Percentiles rank a stretch among this genome's conserved stretches.
Conservation (phyloP, 1,139 yeast species). For the Blastobotrys elegans region DNA sequence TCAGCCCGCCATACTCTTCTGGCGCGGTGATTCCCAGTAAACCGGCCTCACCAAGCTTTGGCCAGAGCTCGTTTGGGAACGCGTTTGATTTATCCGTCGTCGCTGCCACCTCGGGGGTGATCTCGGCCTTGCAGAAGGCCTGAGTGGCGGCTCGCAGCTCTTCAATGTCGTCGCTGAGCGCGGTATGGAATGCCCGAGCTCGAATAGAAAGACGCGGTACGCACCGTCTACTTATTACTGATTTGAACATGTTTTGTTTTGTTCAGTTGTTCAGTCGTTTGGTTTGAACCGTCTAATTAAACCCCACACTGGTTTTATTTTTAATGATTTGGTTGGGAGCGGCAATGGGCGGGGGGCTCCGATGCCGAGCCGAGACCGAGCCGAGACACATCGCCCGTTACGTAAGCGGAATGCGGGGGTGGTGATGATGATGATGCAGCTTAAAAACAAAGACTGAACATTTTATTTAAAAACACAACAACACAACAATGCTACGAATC, state of each 20-base stretch:
- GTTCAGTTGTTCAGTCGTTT: no score
- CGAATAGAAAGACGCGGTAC: no score
- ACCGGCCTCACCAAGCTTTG: constrained; percentile 34
- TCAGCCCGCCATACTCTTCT: constrained; percentile 33
- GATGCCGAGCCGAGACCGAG: no score
- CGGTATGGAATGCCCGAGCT: constrained; percentile 8
- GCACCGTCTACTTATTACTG: background rate
- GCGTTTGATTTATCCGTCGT: constrained; percentile 29
- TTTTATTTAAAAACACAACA: background rate
- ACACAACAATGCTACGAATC: background rate
- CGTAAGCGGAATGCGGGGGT: no score
- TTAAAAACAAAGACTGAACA: no score
- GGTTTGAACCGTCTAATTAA: no score
- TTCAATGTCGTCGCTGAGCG: constrained; percentile 23
- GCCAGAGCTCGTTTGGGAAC: constrained; percentile 35
- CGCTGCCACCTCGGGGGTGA: constrained; percentile 30
- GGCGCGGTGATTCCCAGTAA: constrained; percentile 34
- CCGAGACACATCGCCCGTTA: no score
- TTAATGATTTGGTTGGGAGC: no score
- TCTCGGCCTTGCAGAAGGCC: constrained; percentile 31
- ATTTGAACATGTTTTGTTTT: background rate
- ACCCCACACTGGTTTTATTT: no score
- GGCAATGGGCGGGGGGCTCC: no score
- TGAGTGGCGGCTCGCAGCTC: constrained; percentile 32
- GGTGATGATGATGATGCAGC: no score